Base-by-base conservation (phyloP, 768 basidiomycete species). In the Boletus sp. region DNA sequence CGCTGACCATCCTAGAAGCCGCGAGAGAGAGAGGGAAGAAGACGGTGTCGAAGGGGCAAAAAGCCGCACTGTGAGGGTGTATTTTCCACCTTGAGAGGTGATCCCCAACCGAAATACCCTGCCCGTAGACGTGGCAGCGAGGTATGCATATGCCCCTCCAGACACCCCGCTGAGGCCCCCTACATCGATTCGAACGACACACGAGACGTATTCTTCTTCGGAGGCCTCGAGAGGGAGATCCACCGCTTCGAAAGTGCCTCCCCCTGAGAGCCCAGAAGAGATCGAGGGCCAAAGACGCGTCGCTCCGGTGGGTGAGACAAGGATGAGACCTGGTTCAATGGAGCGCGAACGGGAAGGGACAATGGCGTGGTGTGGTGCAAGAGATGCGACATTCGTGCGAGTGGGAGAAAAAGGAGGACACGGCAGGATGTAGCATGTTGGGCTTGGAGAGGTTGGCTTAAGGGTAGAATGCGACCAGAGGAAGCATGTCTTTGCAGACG, bases 261-360 rank as follows among this genome's bases (percentile, higher is more conserved):
- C 90, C 12, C 91, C 90, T 3, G 91, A 89, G 14, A 93, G 81
- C 15, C 90, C 90, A 56, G 87, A 89, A 5, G 86, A 86, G 42
- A 95, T 87, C 57, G 86, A 88, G 54, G 94, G 87, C 94, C 94
- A 98, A 69, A 92, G 90, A 37, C 90, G 83, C 54, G 92, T 74
- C 60, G 85, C 77, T 5, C 94, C 94, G 0, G 80, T 74, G 7
- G 81, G 74, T 8, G 89, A 88, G 49, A 91, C 74, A 50, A 95
- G 80, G 42, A 97, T 84, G 39, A 96, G 82, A 28, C 94, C 94
- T 4, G 94, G 94, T 73, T 98, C 94, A 11, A 71, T 41, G 47
- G 68, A 61, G 17, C 68, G 70, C 32, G 64, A 64, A 41, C 90
- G 83, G 12, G 83, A 78, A 15, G 90, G 88, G 20, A 92, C 82